These are phyloP conservation scores for Jamesozyma spencerorum DNA, from an alignment of 805 yeast species.

Conservation along the genomic window DNA sequence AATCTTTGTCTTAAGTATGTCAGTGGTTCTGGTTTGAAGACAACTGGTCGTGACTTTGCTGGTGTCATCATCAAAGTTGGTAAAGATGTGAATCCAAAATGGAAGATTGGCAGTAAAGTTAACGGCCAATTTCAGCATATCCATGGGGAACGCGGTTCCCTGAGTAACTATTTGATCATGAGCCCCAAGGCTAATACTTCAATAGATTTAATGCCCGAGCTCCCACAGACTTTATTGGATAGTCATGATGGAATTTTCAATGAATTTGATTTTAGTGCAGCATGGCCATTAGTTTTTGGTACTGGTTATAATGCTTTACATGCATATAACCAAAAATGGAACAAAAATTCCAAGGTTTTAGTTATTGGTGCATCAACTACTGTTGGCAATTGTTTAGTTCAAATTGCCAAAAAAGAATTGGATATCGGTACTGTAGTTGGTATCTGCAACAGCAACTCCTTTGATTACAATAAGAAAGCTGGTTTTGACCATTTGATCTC, in stretches of 20 bases:
- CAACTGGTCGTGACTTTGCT: conserved; percentile 23
- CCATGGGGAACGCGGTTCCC: conserved; percentile 32
- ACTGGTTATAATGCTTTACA: conserved; percentile 45
- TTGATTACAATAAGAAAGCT: conserved; percentile 33
- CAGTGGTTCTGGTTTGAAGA: conserved; percentile 11
- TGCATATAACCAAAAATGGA: conserved; percentile 25
- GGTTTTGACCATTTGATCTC: conserved; percentile 58
- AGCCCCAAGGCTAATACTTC: conserved; percentile 23
- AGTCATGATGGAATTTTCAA: conserved; percentile 21
- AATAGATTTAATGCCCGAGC: conserved; percentile 28
- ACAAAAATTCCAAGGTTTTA: conserved; percentile 41
- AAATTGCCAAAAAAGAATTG: conserved; percentile 43
- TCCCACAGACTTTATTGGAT: conserved; percentile 27
- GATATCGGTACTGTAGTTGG: conserved; percentile 45
- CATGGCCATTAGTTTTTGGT: conserved; percentile 54
- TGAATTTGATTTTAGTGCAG: conserved; percentile 32
- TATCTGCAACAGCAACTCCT: conserved; percentile 44
- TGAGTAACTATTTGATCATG: conserved; percentile 39
- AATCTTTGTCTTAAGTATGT: conserved; percentile 8
- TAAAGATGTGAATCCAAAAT: conserved; percentile 7
- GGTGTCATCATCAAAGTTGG: conserved; percentile 26
- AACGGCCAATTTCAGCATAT: conserved; percentile 19
- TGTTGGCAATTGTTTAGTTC: conserved; percentile 51
- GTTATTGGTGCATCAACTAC: conserved; percentile 69
- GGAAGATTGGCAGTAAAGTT: conserved; percentile 23